Evolutionary conservation across 352 stramenopile species (phyloP).

Genomic region (Phytophthora parvispora): DNA sequence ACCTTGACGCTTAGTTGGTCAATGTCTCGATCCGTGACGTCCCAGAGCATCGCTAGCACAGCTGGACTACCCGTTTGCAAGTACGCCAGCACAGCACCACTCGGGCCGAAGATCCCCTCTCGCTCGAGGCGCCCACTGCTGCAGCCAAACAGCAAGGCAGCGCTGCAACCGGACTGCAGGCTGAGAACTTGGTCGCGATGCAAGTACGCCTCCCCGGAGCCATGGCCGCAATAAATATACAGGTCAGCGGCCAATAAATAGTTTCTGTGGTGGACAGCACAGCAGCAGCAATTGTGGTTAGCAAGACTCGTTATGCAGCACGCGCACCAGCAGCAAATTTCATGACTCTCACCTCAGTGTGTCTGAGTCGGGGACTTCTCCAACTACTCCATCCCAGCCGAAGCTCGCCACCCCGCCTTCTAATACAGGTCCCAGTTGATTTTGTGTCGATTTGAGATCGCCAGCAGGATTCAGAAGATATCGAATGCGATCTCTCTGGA

Average conservation of each 20-base stretch:
- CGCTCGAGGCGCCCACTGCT: constrained; percentile 94
- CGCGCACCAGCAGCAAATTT: not conserved
- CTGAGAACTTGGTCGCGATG: constrained; percentile 82
- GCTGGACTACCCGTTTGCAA: constrained; percentile 92
- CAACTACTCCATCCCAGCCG: constrained; percentile 66
- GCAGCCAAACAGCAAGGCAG: constrained; percentile 98
- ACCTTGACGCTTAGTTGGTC: constrained; percentile 91
- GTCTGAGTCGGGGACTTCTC: constrained; percentile 54
- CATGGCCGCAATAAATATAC: constrained; percentile 99
- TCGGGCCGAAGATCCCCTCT: constrained; percentile 93
- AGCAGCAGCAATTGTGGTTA: not conserved
- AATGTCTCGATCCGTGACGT: constrained; percentile 99
- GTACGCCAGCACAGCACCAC: constrained; percentile 96
- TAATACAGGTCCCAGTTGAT: constrained; percentile 67
- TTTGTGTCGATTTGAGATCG: constrained; percentile 76
- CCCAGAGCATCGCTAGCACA: constrained; percentile 99
- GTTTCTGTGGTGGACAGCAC: constrained; percentile 23
- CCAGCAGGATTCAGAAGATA: constrained; percentile 84
- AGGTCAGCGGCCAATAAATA: constrained; percentile 82
- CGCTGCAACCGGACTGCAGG: constrained; percentile 62
- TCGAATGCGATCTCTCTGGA: constrained; percentile 48
- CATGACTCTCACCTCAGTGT: constrained; percentile 55
- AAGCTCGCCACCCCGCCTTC: constrained; percentile 32
- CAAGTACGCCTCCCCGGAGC: constrained; percentile 95
- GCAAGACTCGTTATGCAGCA: not conserved